A percentile compares a stretch with the other conserved stretches of the same genome.
These are phyloP conservation scores for Neurospora sp. DNA, from an alignment of 495 filamentous ascomycete species.

Conservation along the genomic window DNA sequence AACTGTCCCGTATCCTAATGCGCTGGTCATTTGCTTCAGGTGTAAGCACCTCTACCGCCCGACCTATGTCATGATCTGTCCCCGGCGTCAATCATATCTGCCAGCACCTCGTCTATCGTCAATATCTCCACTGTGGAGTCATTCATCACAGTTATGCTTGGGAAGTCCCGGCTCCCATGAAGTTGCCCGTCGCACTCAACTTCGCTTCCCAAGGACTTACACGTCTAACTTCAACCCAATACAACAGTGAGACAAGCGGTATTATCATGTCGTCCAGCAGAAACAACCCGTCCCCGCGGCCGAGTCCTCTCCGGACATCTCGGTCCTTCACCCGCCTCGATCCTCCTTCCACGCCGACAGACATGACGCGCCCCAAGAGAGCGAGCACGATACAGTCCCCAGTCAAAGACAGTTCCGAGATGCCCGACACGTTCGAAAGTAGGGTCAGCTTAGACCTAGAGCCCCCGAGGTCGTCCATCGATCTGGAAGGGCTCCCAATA, in stretches of 20 bases:
- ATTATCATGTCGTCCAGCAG: conserved; percentile 15
- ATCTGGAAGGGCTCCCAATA: conserved; percentile 80
- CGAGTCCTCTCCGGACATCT: conserved; percentile 16
- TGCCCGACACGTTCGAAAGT: conserved; percentile 41
- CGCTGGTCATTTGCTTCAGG: background rate
- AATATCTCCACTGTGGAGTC: background rate
- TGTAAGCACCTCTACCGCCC: background rate
- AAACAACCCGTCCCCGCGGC: conserved; percentile 3
- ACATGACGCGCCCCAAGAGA: conserved; percentile 36
- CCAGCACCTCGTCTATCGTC: background rate
- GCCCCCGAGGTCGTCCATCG: conserved; percentile 45
- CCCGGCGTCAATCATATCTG: background rate
- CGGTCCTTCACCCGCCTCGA: conserved; percentile 19
- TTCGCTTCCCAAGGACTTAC: background rate
- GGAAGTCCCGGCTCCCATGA: background rate
- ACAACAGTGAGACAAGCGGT: conserved; percentile 1
- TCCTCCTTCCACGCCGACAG: conserved; percentile 8
- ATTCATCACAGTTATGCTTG: background rate
- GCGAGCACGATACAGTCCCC: conserved; percentile 51
- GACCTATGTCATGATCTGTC: background rate
- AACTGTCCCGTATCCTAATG: background rate
- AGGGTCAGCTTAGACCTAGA: conserved; percentile 44
- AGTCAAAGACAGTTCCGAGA: conserved; percentile 24
- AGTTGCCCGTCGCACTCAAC: background rate
- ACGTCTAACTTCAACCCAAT: background rate